Base-by-base conservation (phyloP, 2,329 filamentous ascomycete genomes). In the Penicillium freii region DNA sequence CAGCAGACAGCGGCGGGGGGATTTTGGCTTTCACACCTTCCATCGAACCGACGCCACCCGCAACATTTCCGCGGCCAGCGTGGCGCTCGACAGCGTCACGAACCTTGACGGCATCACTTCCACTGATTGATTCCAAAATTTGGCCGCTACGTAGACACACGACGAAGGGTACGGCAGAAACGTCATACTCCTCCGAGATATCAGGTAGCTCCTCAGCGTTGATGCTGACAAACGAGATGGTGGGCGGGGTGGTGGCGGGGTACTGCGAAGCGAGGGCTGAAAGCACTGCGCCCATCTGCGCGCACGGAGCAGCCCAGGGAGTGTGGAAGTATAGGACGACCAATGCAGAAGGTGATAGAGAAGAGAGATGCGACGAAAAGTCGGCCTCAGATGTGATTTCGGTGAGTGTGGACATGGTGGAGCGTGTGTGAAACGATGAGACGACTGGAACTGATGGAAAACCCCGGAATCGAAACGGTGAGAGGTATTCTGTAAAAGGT, bases 201-300 rank as follows among this genome's bases (percentile, higher is more conserved):
- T 97, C 92, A 67, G 90, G 89, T 43, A 97, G 83, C 65, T 97
- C 92, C 79, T 99, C 94, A 59, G 94, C 94, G 75, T 99, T 92
- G 77, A 99, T 84, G 61, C 89, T 89, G 59, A 96, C 84, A 87
- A 96, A 99, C 66, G 86, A 86, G 65, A 92, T 89, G 55, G 82
- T 80, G 17, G 82, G 81, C 42, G 89, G 86, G 62, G 82, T 79
- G 63, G 84, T 81, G 68, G 84, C 81, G 60, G 91, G 86, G 78
- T 96, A 96, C 73, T 92, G 91, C 70, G 87, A 86, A 63, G 93
- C 92, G 64, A 99, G 89, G 23, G 91, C 89, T 71, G 85, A 82
- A 63, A 99, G 85, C 66, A 97, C 89, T 50, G 87, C 89, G 66
- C 85, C 86, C 92, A 97, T 97, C 78, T 97, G 92, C 62, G 90